These are phyloP conservation scores for Elsinoe fawcettii DNA, from an alignment of 2,329 filamentous ascomycete genomes.

Conservation along the genomic window DNA sequence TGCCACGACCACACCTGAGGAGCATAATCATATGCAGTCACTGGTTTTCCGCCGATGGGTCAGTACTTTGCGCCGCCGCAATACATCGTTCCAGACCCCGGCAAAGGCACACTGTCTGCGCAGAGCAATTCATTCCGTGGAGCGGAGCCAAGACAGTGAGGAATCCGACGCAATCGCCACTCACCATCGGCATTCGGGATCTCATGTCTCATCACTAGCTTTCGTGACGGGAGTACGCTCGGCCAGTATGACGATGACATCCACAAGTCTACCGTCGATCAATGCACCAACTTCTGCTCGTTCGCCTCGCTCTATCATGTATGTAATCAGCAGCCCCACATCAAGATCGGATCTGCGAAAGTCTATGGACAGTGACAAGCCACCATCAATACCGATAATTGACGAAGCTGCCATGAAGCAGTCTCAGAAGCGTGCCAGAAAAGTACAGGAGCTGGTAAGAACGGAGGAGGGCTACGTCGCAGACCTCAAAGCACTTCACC, in stretches of 20 bases:
- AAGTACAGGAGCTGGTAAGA: conserved; percentile 75
- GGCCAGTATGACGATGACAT: conserved; percentile 68
- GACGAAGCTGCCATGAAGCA: conserved; percentile 66
- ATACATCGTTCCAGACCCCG: conserved; percentile 36
- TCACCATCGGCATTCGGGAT: conserved; percentile 38
- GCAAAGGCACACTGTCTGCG: conserved; percentile 28
- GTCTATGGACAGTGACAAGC: conserved; percentile 51
- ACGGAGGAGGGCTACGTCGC: conserved; percentile 86
- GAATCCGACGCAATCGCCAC: neutral
- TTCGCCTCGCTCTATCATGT: conserved; percentile 53
- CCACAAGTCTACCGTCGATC: conserved; percentile 58
- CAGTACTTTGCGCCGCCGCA: conserved; percentile 55
- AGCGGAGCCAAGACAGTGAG: conserved; percentile 1
- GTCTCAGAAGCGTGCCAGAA: conserved; percentile 65
- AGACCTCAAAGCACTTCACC: conserved; percentile 77
- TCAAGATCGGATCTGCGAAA: conserved; percentile 59
- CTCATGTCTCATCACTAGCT: conserved; percentile 66
- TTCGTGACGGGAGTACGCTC: conserved; percentile 77
- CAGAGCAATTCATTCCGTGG: conserved; percentile 8
- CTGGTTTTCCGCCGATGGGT: conserved; percentile 65
- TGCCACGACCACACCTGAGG: neutral
- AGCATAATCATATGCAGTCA: neutral
- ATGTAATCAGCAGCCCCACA: conserved; percentile 47
- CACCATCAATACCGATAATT: conserved; percentile 39
- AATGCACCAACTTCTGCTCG: conserved; percentile 48